Percentiles rank a stretch among this genome's conserved stretches.
These are phyloP conservation scores for Metschnikowia drakensbergensis DNA, from an alignment of 805 yeast species.

Conservation along the genomic window DNA sequence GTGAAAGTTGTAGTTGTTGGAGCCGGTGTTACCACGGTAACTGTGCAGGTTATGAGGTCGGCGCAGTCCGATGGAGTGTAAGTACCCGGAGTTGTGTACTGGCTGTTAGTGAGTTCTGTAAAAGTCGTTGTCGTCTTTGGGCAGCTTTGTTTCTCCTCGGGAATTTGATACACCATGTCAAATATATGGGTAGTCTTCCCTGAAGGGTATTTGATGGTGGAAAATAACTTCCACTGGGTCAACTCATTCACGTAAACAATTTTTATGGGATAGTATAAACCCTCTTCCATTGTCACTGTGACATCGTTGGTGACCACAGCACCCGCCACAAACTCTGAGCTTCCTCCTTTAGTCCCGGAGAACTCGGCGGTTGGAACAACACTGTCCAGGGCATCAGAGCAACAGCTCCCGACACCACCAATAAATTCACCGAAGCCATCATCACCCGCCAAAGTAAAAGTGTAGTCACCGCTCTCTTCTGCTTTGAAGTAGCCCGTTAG, in stretches of 20 bases:
- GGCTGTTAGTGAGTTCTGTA: background rate
- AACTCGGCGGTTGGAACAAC: background rate
- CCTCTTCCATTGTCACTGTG: background rate
- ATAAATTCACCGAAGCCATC: conserved; percentile 8
- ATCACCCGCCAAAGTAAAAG: conserved; percentile 6
- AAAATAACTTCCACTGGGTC: conserved; percentile 4
- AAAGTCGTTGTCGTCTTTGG: conserved; percentile 3
- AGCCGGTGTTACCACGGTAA: background rate
- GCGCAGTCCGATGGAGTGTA: background rate
- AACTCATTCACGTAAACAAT: conserved; percentile 5
- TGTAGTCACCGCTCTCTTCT: background rate
- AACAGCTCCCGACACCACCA: conserved; percentile 7
- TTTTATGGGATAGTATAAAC: conserved; percentile 9
- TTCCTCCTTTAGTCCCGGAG: background rate
- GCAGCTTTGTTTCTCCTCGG: background rate
- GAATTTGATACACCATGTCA: conserved; percentile 5
- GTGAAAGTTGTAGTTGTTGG: background rate
- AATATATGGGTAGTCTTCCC: background rate
- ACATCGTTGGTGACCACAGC: background rate
- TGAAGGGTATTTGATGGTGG: conserved; percentile 1
- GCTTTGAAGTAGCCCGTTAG: conserved; percentile 4
- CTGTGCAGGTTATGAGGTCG: background rate
- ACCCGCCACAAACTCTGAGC: background rate
- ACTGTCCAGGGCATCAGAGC: background rate
- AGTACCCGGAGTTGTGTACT: background rate